Conservation (phyloP, 495 filamentous ascomycete genomes). For the Hyaloscypha bicolor region DNA sequence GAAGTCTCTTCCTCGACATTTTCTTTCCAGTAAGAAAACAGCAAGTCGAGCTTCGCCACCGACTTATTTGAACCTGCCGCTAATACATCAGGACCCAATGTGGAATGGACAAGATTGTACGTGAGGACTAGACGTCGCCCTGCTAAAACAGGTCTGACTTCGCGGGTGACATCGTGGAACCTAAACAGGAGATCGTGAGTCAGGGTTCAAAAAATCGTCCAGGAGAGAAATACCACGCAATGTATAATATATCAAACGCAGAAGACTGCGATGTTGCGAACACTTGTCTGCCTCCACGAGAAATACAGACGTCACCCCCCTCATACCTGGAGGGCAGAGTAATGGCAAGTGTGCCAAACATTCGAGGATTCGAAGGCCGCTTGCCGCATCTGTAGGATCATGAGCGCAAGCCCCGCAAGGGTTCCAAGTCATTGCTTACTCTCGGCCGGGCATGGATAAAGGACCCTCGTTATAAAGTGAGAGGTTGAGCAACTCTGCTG, state of each 20-base stretch:
- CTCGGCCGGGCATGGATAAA: slow-evolving; percentile 52
- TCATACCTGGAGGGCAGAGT: slow-evolving; percentile 54
- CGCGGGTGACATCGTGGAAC: slow-evolving; percentile 58
- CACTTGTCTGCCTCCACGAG: slow-evolving; percentile 38
- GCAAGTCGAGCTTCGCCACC: slow-evolving; percentile 23
- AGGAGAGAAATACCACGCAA: slow-evolving; percentile 42
- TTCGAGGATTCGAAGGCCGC: slow-evolving; percentile 38
- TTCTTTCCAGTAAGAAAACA: slow-evolving; percentile 13
- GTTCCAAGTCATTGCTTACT: slow-evolving; percentile 38
- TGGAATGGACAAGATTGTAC: slow-evolving; percentile 52
- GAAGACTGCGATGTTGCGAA: slow-evolving; percentile 41
- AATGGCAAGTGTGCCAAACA: slow-evolving; percentile 59
- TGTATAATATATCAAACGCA: slow-evolving; percentile 35
- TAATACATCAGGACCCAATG: slow-evolving; percentile 15
- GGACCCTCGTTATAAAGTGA: slow-evolving; percentile 57
- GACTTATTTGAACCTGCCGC: slow-evolving; percentile 19
- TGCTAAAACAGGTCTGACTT: slow-evolving; percentile 49
- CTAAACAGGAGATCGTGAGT: slow-evolving; percentile 14
- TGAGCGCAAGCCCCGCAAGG: neutral
- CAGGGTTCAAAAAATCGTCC: neutral
- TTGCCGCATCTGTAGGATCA: slow-evolving; percentile 32
- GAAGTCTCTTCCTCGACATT: slow-evolving; percentile 4
- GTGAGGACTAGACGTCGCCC: slow-evolving; percentile 55
- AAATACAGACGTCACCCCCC: slow-evolving; percentile 52
- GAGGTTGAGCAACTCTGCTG: slow-evolving; percentile 53